phyloP scores from a whole-genome alignment of 2,329 filamentous ascomycete genomes.

The Fusarium guadeloupense region DNA sequence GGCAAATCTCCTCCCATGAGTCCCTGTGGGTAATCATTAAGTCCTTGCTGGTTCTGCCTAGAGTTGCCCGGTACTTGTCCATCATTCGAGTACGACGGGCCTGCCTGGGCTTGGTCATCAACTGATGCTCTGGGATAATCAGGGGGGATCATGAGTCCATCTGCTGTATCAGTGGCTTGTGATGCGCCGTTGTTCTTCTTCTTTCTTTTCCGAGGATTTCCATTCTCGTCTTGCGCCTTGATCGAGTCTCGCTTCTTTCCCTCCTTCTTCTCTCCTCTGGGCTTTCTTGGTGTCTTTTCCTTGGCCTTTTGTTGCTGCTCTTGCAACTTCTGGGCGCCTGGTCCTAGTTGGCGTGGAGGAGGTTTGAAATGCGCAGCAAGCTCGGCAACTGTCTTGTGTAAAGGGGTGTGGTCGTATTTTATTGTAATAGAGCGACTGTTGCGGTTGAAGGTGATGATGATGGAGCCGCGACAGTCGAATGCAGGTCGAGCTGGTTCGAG shows the following conservation, averaged over 20 bases:
- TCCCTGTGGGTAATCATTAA: conserved; percentile 29
- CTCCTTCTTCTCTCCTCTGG: conserved; percentile 44
- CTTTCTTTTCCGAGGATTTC: conserved; percentile 43
- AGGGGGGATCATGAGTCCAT: conserved; percentile 21
- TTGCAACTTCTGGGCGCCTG: conserved; percentile 39
- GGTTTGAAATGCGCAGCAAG: conserved; percentile 59
- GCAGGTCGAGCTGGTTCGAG: conserved; percentile 59
- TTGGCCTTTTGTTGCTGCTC: conserved; percentile 38
- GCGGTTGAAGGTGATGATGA: conserved; percentile 61
- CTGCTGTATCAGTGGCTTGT: conserved; percentile 20
- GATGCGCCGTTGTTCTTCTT: conserved; percentile 40
- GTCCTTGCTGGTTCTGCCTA: conserved; percentile 13
- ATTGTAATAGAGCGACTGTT: conserved; percentile 58
- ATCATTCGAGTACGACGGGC: conserved; percentile 10
- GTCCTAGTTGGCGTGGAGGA: conserved; percentile 49
- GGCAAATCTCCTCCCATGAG: conserved; percentile 16
- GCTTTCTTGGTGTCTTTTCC: conserved; percentile 42
- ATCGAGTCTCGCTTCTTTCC: conserved; percentile 39
- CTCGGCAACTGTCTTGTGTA: conserved; percentile 65
- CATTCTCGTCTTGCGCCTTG: conserved; percentile 39
- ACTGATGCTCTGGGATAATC: conserved; percentile 18
- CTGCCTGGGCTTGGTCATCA: conserved; percentile 14
- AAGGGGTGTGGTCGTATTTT: conserved; percentile 64
- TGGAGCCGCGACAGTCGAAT: conserved; percentile 65
- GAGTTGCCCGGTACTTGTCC: conserved; percentile 3